Percentiles rank a stretch among this genome's conserved stretches.
Evolutionary conservation across 306 rosid species (phyloP).

Genomic region (Ziziphus jujuba): DNA sequence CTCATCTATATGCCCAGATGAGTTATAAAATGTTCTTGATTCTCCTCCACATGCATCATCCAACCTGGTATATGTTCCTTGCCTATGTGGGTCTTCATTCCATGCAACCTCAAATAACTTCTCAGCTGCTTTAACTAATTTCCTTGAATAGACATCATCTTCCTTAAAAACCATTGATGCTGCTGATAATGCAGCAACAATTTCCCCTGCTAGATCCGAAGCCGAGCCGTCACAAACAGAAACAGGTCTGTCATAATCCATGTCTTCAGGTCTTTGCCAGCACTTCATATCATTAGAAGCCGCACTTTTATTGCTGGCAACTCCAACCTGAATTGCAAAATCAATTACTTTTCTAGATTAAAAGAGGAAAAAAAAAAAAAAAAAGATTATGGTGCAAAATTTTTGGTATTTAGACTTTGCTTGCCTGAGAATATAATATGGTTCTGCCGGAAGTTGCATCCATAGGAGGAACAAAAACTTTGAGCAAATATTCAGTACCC

Average conservation of each 20-base stretch:
- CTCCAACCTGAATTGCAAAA: constrained; percentile 58
- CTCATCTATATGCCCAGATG: constrained; percentile 65
- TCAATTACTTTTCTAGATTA: no score
- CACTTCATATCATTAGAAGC: constrained; percentile 52
- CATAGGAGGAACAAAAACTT: constrained; percentile 44
- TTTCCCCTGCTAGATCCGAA: constrained; percentile 75
- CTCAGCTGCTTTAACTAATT: constrained; percentile 51
- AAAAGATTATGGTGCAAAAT: background rate
- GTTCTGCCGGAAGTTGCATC: constrained; percentile 25
- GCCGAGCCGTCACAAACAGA: constrained; percentile 62
- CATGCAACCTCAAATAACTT: constrained; percentile 40
- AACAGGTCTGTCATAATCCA: constrained; percentile 55
- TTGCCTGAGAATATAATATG: constrained; percentile 66
- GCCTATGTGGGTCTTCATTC: constrained; percentile 38
- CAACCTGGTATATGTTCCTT: constrained; percentile 53
- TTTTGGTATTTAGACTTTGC: background rate
- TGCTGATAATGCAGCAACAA: constrained; percentile 77
- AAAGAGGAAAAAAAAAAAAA: no score
- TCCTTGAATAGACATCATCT: constrained; percentile 45
- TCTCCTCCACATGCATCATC: constrained; percentile 67
- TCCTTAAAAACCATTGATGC: constrained; percentile 67
- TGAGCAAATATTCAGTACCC: constrained; percentile 80
- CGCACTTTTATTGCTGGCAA: constrained; percentile 34
- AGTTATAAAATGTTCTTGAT: constrained; percentile 53
- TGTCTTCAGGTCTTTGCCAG: constrained; percentile 85